Evolutionary conservation across 176 grass and related monocot species (phyloP), one percentile per base, ranked within the genome.

Genomic region (Hyparrhenia diplandra): DNA sequence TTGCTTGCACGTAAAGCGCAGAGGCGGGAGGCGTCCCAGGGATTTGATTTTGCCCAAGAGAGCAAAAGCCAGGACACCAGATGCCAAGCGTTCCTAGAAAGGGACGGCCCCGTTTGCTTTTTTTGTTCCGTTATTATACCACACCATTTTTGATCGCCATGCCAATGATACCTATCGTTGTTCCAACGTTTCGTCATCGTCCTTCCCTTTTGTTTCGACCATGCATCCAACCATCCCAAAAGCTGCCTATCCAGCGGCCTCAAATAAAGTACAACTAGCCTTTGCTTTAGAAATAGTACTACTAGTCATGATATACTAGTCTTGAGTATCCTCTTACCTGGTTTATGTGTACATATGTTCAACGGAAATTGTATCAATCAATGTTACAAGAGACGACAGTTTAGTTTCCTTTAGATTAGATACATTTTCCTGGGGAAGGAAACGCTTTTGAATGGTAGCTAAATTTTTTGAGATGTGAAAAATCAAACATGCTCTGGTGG

Each of bases 71-170:
- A 25, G 59, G 28, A 39, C 75, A 74, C 42, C 42, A 71, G 78
- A 89, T 85, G 60, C 87, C 72, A 85, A 77, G 65, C 87, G 87
- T 85, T 85, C 57, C 41, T 1, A 43, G 71, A 85, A 89, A 80
- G 87, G 71, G 63, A 57, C 43, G 42, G 31, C 24, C 70, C 30
- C 70, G 13, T 27, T 45, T 64, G 67, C 65, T 81, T 89, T 71
- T 23, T 3, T 51, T 66, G 14, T 55, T 46, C 18, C 18, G 24
- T 8, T 62, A 43, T 49, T 13, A 13, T 34, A 41, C 24, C 37
- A n/a, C 34, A 1, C 17, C 18, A 13, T n/a, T 12, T 40, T 36
- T 12, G 66, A 31, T 40, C 41, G 1, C 12, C 47, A 37, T 46
- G 30, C 68, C 8, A 61, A 84, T 75, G 81, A 63, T 80, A 68